These are phyloP conservation scores for Lachancea quebecensis DNA, from an alignment of 805 yeast species.

Conservation along the genomic window DNA sequence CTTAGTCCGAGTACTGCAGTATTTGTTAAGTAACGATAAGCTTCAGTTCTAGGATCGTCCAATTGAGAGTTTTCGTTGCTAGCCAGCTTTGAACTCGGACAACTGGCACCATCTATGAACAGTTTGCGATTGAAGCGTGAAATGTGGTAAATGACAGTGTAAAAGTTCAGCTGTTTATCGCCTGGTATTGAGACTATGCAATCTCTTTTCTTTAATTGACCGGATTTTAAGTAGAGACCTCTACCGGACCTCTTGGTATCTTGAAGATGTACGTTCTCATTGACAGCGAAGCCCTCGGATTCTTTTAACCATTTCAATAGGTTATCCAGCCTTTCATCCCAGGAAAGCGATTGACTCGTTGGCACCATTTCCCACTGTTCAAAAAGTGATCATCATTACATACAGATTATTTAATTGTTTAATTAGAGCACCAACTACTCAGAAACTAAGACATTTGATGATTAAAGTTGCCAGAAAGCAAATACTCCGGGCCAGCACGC, in stretches of 20 bases:
- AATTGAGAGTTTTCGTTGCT: not conserved
- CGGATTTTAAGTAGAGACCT: slow-evolving; percentile 44
- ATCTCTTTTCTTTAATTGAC: slow-evolving; percentile 35
- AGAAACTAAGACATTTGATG: too few relatives aligned
- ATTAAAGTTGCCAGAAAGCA: too few relatives aligned
- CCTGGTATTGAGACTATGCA: slow-evolving; percentile 51
- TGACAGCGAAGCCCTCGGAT: slow-evolving; percentile 28
- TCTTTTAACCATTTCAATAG: slow-evolving; percentile 32
- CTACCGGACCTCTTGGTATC: slow-evolving; percentile 50
- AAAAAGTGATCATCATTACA: too few relatives aligned
- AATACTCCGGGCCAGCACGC: not conserved
- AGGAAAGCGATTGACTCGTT: not conserved
- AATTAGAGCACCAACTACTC: too few relatives aligned
- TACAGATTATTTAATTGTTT: too few relatives aligned
- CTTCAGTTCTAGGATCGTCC: slow-evolving; percentile 20
- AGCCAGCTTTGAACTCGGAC: not conserved
- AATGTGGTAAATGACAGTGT: slow-evolving; percentile 44
- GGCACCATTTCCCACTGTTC: too few relatives aligned
- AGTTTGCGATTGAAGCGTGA: slow-evolving; percentile 28
- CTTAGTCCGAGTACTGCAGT: slow-evolving; percentile 38
- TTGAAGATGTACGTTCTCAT: slow-evolving; percentile 36
- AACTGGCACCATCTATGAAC: slow-evolving; percentile 5
- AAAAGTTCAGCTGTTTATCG: slow-evolving; percentile 49
- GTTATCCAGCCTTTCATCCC: slow-evolving; percentile 10
- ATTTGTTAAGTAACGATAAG: slow-evolving; percentile 30